These are phyloP conservation scores for Chalaropsis thielavioides DNA, from an alignment of 2,329 filamentous ascomycete species.

Conservation along the genomic window DNA sequence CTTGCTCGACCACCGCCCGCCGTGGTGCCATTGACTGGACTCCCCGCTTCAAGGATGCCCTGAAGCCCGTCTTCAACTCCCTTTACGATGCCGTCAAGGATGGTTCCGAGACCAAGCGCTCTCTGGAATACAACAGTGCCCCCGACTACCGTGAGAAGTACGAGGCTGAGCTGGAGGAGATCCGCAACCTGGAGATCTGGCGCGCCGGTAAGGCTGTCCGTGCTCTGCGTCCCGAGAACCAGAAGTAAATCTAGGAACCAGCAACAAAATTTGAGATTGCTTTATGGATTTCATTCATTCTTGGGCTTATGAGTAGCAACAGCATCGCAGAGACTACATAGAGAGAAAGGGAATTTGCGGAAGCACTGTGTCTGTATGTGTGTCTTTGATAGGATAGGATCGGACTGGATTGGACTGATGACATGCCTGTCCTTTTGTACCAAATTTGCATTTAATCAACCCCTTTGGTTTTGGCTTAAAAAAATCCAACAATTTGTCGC, in stretches of 20 bases:
- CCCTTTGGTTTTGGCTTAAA: conserved; percentile 15
- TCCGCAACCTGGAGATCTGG: conserved; percentile 98
- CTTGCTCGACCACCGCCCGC: conserved; percentile 96
- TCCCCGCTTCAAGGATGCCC: conserved; percentile 87
- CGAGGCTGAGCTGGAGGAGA: conserved; percentile 97
- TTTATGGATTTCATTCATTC: conserved; percentile 6
- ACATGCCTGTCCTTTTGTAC: conserved; percentile 15
- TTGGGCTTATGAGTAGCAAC: conserved; percentile 14
- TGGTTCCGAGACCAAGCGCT: conserved; percentile 88
- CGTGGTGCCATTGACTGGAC: conserved; percentile 99
- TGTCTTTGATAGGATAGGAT: conserved; percentile 14
- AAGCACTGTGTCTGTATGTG: background rate
- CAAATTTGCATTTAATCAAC: conserved; percentile 17
- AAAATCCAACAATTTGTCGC: conserved; percentile 9
- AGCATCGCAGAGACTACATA: conserved; percentile 11
- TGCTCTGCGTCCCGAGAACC: conserved; percentile 73
- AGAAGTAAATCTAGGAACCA: conserved; percentile 41
- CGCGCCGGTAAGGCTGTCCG: conserved; percentile 94
- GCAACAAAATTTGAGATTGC: conserved; percentile 1
- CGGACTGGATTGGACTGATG: conserved; percentile 6
- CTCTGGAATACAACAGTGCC: conserved; percentile 93
- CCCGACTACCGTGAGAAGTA: conserved; percentile 93
- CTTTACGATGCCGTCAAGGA: conserved; percentile 88
- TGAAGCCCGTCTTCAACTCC: conserved; percentile 97
- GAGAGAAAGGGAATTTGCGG: background rate